These are phyloP conservation scores for Hemisphaericaspora xylanilytica DNA, from an alignment of 1,139 yeast genomes.

Conservation along the genomic window DNA sequence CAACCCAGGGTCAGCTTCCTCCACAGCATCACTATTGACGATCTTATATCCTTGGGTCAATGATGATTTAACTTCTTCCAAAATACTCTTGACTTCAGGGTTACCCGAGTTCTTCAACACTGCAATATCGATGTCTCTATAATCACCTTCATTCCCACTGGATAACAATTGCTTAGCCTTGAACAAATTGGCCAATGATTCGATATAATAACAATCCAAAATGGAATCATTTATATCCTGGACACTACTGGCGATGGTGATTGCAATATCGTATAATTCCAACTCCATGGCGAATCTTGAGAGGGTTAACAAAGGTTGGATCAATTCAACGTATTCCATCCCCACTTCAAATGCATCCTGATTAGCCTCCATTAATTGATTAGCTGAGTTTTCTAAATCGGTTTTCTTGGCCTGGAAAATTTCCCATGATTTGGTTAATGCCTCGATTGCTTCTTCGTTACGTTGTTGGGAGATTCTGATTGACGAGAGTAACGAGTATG, in stretches of 20 bases:
- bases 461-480: slow-evolving; percentile 87
- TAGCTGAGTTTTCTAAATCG: slow-evolving; percentile 47
- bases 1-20: slow-evolving; percentile 56
- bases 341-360: slow-evolving; percentile 38
- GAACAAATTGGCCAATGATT: slow-evolving; percentile 71
- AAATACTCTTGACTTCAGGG: slow-evolving; percentile 28
- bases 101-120: slow-evolving; percentile 27
- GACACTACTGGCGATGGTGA: slow-evolving; percentile 56
- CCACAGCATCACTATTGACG: slow-evolving; percentile 40
- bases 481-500: slow-evolving; percentile 79
- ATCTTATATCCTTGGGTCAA: slow-evolving; percentile 57
- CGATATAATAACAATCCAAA: slow-evolving; percentile 76
- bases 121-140: slow-evolving; percentile 45
- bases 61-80: slow-evolving; percentile 51
- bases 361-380: slow-evolving; percentile 20
- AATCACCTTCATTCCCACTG: slow-evolving; percentile 33
- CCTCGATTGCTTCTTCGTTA: slow-evolving; percentile 67
- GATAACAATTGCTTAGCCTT: slow-evolving; percentile 45
- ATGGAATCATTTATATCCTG: slow-evolving; percentile 82
- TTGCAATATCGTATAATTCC: slow-evolving; percentile 64
- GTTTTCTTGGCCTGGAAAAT: slow-evolving; percentile 54
- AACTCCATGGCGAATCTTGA: slow-evolving; percentile 76
- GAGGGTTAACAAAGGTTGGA: slow-evolving; percentile 67
- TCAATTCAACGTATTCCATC: slow-evolving; percentile 58
- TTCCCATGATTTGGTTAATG: slow-evolving; percentile 72